Percentiles rank a stretch among this genome's conserved stretches.
These are phyloP conservation scores for Nannochloropsis gaditana DNA, from an alignment of 108 stramenopile genomes.

Conservation along the genomic window DNA sequence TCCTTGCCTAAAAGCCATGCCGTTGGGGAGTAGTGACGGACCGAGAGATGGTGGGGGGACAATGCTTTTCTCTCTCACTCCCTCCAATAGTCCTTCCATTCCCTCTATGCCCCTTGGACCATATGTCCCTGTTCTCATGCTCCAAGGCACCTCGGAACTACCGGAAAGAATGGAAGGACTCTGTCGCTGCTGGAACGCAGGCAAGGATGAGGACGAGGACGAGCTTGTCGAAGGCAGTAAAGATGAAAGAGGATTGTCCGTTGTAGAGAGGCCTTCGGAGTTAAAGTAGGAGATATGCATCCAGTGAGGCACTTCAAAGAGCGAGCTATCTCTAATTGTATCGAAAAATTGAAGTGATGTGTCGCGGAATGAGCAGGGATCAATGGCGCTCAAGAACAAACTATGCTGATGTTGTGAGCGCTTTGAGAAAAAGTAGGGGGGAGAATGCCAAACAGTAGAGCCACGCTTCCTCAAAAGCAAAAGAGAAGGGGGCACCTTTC, in stretches of 20 bases:
- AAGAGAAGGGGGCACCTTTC: background rate
- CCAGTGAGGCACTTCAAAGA: conserved; percentile 59
- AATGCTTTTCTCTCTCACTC: background rate
- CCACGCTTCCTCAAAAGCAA: no score
- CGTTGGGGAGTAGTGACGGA: background rate
- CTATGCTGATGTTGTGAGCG: background rate
- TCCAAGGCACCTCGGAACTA: background rate
- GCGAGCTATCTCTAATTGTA: background rate
- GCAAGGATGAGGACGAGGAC: background rate
- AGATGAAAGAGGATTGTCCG: background rate
- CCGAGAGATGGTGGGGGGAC: background rate
- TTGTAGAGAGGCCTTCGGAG: background rate
- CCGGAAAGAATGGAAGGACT: background rate
- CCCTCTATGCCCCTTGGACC: background rate
- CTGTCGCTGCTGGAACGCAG: background rate
- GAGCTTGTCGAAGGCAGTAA: background rate
- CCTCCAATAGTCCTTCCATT: background rate
- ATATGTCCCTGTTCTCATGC: background rate
- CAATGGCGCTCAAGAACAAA: background rate
- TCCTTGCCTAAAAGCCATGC: background rate
- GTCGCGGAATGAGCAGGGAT: no score
- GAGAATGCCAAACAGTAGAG: background rate
- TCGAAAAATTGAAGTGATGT: no score
- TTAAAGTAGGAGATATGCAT: conserved; percentile 46
- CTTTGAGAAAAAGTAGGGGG: background rate